Percentiles rank a stretch among this genome's conserved stretches.
Evolutionary conservation across 1,284 basidiomycete species (phyloP).

Genomic region (Cryptococcus sp.): DNA sequence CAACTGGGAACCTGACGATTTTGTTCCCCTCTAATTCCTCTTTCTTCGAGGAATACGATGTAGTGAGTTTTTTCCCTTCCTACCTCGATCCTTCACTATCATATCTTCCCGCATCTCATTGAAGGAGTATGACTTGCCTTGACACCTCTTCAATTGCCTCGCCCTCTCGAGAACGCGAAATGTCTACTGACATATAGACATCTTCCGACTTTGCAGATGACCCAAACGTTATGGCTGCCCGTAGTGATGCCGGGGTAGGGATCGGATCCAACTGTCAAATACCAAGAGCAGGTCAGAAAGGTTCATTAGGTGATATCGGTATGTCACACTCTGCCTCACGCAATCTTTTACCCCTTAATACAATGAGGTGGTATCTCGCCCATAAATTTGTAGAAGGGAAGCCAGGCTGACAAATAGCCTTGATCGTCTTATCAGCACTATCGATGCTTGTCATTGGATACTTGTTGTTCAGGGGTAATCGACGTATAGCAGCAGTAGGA

Average conservation of each 20-base stretch:
- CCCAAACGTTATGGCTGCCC: constrained; percentile 25
- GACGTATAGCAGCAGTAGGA: constrained; percentile 41
- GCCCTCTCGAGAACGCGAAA: neutral
- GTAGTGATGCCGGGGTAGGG: constrained; percentile 30
- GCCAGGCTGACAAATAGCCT: constrained; percentile 16
- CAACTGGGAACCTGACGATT: constrained; percentile 17
- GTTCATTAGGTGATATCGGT: constrained; percentile 43
- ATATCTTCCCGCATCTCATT: no score
- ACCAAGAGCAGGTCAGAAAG: constrained; percentile 28
- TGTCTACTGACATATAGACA: constrained; percentile 11
- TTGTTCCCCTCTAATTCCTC: constrained; percentile 33
- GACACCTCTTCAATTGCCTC: no score
- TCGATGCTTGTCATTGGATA: constrained; percentile 25
- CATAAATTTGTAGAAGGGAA: no score
- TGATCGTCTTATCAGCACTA: constrained; percentile 36
- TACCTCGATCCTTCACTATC: neutral
- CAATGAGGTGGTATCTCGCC: no score
- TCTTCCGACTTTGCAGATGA: constrained; percentile 21
- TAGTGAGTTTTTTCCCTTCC: constrained; percentile 21
- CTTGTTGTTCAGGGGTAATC: constrained; percentile 20
- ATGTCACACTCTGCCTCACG: constrained; percentile 3
- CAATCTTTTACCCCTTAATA: neutral
- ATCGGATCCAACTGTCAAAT: constrained; percentile 40
- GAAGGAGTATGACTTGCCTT: no score
- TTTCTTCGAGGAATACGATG: constrained; percentile 27